Conservation (phyloP, 1,284 basidiomycete species). For the Marasmius tenuissimus region DNA sequence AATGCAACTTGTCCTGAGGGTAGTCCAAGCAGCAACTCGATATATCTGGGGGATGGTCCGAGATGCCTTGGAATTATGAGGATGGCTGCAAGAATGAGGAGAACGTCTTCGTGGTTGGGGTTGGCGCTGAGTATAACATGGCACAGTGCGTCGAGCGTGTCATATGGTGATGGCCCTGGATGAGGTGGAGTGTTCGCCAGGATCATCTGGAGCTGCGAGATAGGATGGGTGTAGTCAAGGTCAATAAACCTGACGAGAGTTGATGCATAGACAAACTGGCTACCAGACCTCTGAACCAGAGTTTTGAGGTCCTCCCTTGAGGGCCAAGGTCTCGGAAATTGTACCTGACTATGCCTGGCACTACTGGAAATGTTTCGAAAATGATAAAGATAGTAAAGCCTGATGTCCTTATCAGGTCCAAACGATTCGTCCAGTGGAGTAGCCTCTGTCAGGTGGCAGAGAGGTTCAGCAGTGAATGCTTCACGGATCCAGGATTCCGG, state of each 20-base stretch:
- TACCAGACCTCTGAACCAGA: conserved; percentile 20
- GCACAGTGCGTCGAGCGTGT: conserved; percentile 23
- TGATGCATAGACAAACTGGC: conserved; percentile 25
- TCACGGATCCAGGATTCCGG: conserved; percentile 25
- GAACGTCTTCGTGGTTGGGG: background rate
- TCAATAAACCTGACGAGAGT: conserved; percentile 26
- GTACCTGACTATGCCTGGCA: too few species aligned
- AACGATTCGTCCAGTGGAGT: background rate
- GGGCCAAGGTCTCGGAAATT: conserved; percentile 17
- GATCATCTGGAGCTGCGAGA: conserved; percentile 21
- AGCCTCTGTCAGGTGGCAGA: background rate
- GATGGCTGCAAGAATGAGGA: background rate
- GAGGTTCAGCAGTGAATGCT: background rate
- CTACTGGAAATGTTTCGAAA: background rate
- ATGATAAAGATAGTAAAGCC: background rate
- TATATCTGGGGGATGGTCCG: background rate
- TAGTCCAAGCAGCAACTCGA: background rate
- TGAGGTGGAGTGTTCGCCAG: conserved; percentile 1
- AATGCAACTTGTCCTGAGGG: background rate
- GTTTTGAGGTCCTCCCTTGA: conserved; percentile 12
- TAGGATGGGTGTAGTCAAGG: conserved; percentile 18
- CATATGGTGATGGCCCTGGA: conserved; percentile 6
- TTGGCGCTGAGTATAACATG: background rate
- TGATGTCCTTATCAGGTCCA: background rate
- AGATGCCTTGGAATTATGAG: background rate